These are phyloP conservation scores for Puccinia brachypodii DNA, from an alignment of 1,284 basidiomycete genomes.

Conservation along the genomic window DNA sequence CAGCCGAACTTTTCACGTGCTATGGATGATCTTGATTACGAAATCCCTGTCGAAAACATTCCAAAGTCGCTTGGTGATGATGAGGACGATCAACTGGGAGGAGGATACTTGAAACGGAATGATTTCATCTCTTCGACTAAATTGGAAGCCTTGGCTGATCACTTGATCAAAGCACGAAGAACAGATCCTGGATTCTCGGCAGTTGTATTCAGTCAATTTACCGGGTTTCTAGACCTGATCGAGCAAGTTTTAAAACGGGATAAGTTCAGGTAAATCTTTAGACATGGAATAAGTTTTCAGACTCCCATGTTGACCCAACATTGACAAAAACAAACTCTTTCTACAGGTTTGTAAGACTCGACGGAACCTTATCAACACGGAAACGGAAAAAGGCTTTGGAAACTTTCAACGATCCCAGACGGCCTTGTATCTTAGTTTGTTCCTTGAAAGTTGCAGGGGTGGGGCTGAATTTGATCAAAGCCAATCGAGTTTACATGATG, in stretches of 20 bases:
- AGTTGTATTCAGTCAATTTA: conserved; percentile 59
- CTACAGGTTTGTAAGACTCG: conserved; percentile 77
- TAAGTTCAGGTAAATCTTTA: conserved; percentile 20
- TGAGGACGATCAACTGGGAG: not conserved
- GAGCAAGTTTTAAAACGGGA: conserved; percentile 36
- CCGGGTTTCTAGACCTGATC: conserved; percentile 56
- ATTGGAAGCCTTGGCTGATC: conserved; percentile 38
- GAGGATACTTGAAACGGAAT: conserved; percentile 21
- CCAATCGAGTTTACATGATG: conserved; percentile 48
- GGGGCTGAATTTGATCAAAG: conserved; percentile 60
- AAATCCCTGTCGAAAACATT: conserved; percentile 14
- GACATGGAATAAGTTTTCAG: conserved; percentile 65
- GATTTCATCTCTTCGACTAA: conserved; percentile 45
- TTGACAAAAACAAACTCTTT: not conserved
- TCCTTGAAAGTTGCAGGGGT: conserved; percentile 94
- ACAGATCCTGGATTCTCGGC: conserved; percentile 53
- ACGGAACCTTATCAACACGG: conserved; percentile 87
- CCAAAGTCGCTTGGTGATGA: not conserved
- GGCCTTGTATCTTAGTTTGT: conserved; percentile 82
- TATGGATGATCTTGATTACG: conserved; percentile 3
- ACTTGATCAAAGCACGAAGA: conserved; percentile 30
- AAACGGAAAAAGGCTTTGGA: conserved; percentile 74
- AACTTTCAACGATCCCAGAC: conserved; percentile 72
- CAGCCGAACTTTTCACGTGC: not conserved
- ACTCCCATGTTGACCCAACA: too few species aligned